Base-by-base conservation (phyloP, 73 alveolate species). In the Loxodes magnus region DNA sequence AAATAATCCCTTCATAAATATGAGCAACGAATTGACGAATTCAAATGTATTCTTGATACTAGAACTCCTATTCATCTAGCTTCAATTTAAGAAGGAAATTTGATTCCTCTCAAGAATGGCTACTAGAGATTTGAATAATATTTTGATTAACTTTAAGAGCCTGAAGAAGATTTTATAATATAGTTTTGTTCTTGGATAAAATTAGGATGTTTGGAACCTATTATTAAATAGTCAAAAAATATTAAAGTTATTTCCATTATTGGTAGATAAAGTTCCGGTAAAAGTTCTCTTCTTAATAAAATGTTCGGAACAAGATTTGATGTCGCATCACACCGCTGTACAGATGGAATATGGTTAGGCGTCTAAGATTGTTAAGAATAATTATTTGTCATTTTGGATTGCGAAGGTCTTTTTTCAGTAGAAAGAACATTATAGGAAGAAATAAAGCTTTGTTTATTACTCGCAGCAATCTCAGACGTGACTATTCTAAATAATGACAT, bases 341-440 rank as follows among this genome's bases (percentile, higher is more conserved):
- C 92, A 35, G 92, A 77, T 36, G 92, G 92, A 2, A 76, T 77
- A 10, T 77, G 92, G 87, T 44, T 50, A 66, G 43, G 72, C 7
- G 10, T 77, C 0, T n/a, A n/a, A n/a, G n/a, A n/a, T n/a, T n/a
- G n/a, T n/a, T n/a, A n/a, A n/a, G n/a, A 41, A 4, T 5, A 61
- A 29, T 3, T 28, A 5, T 61, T 64, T 51, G 16, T 77, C 7
- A 35, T 77, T 12, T 57, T 77, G 5, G 90, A 77, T 64, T 77
- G 85, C 61, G 90, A 77, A 44, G 90, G 90, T 0, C 30, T 77
- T 28, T 77, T 77, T 27, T 56, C 80, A 20, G 56, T 65, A 1
- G 51, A 64, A 53, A 77, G 85, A 52, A 41, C 83, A 22, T 67
- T 58, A 14, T 51, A 73, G n/a, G 90, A 77, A 64, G 90, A 77